Base-by-base conservation (phyloP, 2,329 filamentous ascomycete species). In the Didymella segeticola region DNA sequence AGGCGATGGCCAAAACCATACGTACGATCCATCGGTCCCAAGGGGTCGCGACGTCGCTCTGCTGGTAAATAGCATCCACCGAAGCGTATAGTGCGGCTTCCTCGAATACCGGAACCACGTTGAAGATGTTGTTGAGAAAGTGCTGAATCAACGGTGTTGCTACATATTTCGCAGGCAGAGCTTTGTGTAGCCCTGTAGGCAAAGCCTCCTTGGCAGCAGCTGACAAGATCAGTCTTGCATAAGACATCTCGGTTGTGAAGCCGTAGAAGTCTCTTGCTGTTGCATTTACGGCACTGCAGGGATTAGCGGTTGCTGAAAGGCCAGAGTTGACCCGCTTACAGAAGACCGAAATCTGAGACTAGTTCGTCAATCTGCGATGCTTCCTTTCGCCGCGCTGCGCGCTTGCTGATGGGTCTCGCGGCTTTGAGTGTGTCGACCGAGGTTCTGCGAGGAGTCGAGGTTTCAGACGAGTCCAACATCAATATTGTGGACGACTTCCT, bases 261-360 rank as follows among this genome's bases (percentile, higher is more conserved):
- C 91, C 89, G 72, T 96, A 91, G 69, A 97, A 97, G 74, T 98
- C 95, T 69, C 92, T 85, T 1, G 93, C 93, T 0, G 93, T 97
- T 23, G 95, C 93, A 78, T 96, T 96, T 69, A 99, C 91, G 5
- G 93, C 91, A 50, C 91, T 95, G 46, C 8, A 4, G 9, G 50
- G 61, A n/a, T 66, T 25, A 64, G 62, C 22, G 37, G 23, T 17
- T 11, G 27, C 19, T 27, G 9, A 9, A 34, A 8, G 26, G 15
- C 9, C 15, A 26, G 9, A 8, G 1, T 15, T 20, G 11, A 9
- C 45, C 42, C 43, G 76, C 88, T 75, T 73, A 96, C 87, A 97
- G 78, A 68, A 91, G 93, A 47, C 93, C 93, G 80, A 98, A 96
- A 68, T 96, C 93, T 1, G 93, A 96, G 19, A 97, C 90, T 2